Evolutionary conservation across 2,329 filamentous ascomycete genomes (phyloP), one percentile per base, ranked within the genome.

Genomic region (Ascochyta fabae): DNA sequence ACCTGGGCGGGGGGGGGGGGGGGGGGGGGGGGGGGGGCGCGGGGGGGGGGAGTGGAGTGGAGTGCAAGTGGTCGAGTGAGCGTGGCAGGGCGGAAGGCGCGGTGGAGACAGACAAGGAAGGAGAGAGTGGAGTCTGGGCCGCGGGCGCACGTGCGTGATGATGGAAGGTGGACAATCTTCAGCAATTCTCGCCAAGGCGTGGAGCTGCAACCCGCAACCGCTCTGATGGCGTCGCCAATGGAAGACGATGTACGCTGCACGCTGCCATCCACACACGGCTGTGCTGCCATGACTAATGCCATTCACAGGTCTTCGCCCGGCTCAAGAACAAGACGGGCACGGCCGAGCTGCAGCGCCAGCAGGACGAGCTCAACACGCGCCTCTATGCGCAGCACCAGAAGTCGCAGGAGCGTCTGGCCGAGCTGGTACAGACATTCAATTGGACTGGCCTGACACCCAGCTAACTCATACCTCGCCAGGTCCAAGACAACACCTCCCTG

Each of bases 401-500:
- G 71, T 83, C 86, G 19, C 86, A 90, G 70, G 75, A 83, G 64
- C 81, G 87, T 51, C 80, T 90, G 51, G 81, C 80, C 34, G 86
- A 90, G 73, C 75, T 92, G 78, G 88, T 90, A 78, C 56, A 80
- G 10, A 38, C 22, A 5, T 43, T 23, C 26, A 56, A 44, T 53
- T 48, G 40, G 26, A 36, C 29, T 47, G 38, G 40, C 40, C 35
- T 24, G 22, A 48, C 34, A 26, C 24, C 15, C 27, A 27, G 16
- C 58, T 67, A 31, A 67, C 26, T 36, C 22, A 13, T 27, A 39
- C 22, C 56, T 19, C 19, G 19, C 19, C 58, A 92, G 89, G 84
- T 96, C 69, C 84, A 87, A 64, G 85, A 90, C 77, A 96, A 98
- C 75, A 88, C 89, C 63, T 91, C 91, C 39, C 86, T 95, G 54